Conservation (phyloP, 2,329 filamentous ascomycete species). For the Aspergillus chevalieri region DNA sequence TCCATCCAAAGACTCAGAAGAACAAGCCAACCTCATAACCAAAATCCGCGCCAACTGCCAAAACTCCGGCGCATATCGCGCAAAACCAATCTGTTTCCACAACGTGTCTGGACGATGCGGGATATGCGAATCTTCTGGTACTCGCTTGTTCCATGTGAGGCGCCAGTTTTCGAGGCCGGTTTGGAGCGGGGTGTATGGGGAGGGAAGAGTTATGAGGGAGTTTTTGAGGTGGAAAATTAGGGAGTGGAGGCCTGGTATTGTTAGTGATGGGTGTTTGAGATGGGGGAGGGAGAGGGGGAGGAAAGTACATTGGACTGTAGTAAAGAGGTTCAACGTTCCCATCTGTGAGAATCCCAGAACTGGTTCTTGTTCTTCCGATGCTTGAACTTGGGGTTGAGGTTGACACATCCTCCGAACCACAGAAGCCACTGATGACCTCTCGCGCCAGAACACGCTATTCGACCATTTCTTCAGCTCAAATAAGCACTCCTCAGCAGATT, state of each 20-base stretch:
- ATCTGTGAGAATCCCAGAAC: not conserved
- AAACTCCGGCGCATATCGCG: constrained; percentile 20
- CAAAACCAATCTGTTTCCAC: constrained; percentile 24
- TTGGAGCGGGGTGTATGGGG: constrained; percentile 12
- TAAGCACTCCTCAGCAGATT: constrained; percentile 14
- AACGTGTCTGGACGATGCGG: constrained; percentile 11
- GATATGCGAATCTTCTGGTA: constrained; percentile 14
- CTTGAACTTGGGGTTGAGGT: not conserved
- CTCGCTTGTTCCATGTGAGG: constrained; percentile 17
- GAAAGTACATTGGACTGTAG: not conserved
- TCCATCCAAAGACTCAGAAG: not conserved
- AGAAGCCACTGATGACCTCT: not conserved
- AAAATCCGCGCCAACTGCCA: constrained; percentile 23
- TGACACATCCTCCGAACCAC: not conserved
- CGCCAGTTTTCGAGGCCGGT: constrained; percentile 23
- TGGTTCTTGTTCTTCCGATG: not conserved
- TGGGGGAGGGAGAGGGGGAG: too few relatives aligned
- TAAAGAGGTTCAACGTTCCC: not conserved
- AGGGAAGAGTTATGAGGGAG: not conserved
- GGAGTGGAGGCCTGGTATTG: not conserved
- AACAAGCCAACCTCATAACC: constrained; percentile 8
- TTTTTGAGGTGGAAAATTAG: not conserved
- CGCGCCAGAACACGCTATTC: not conserved
- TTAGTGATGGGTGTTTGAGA: not conserved
- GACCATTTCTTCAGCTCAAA: not conserved